Base-by-base conservation (phyloP, 306 rosid genomes). In the Inga oerstediana region DNA sequence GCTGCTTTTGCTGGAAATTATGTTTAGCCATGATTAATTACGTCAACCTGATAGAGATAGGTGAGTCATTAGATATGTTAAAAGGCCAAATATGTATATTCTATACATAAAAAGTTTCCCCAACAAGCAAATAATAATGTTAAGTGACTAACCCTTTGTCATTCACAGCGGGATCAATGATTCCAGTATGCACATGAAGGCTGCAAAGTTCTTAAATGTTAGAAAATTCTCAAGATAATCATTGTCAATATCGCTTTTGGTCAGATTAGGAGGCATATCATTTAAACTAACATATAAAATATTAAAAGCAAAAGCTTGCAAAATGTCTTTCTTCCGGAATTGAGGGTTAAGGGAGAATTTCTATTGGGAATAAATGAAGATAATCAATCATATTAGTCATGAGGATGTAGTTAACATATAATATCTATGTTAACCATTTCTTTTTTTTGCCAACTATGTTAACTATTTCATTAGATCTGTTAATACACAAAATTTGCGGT, bases 1-100 rank as follows among this genome's bases (percentile, higher is more conserved):
- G 75, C 72, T 49, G 48, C 72, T 24, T 78, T 35, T 8, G 51
- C 20, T 22, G 48, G 35, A 46, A 61, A 43, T 39, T 43, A 32
- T 17, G 74, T 61, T 27, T 24, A 72, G 56, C 16, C 52, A 19
- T 14, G 10, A 35, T 56, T 7, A 2, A 56, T 13, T 45, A 67
- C 19, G 66, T 81, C 89, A 88, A 96, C 90, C 99, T 96, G 87
- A 19, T 80, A 80, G 11, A 14, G 66, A 30, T 17, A 20, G 59
- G 27, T 20, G 3, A 8, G 45, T 41, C 19, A 76, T 71, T 41
- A n/a, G 35, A 72, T 34, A 48, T 10, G 37, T 68, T 37, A 83
- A 66, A 12, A 12, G 65, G 54, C 69, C 39, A 11, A 67, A 79
- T 45, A 54, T 77, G 14, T 49, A 73, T 77, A 8, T 54, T 77